Percentiles rank a stretch among this genome's conserved stretches.
Evolutionary conservation across 106 monocot species (phyloP).

Genomic region (Vanilla planifolia): DNA sequence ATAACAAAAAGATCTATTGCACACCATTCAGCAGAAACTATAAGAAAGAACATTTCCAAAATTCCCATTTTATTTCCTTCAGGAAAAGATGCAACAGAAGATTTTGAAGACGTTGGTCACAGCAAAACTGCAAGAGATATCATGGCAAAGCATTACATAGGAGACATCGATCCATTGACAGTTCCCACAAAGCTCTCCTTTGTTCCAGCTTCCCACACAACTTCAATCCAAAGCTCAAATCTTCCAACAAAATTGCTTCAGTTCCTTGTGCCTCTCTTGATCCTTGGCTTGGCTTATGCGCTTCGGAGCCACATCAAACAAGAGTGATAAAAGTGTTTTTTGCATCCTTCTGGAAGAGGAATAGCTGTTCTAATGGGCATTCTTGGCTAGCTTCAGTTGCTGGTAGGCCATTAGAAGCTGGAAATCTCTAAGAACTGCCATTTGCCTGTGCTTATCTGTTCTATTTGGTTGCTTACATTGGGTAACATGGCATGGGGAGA

Average conservation of each 20-base stretch:
- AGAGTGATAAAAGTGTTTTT: conserved; percentile 8
- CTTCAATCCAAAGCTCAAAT: neutral
- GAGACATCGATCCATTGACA: conserved; percentile 29
- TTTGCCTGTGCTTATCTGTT: too few relatives aligned
- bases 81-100: conserved; percentile 39
- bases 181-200: neutral
- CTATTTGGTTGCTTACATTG: too few relatives aligned
- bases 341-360: too few relatives aligned
- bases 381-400: too few relatives aligned
- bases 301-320: conserved; percentile 32
- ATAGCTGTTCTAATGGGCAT: too few relatives aligned
- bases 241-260: conserved; percentile 35
- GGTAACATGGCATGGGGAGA: too few relatives aligned
- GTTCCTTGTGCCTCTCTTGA: conserved; percentile 40
- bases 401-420: too few relatives aligned
- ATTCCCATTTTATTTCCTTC: too few relatives aligned
- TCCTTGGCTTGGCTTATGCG: conserved; percentile 33
- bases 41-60: too few relatives aligned
- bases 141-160: conserved; percentile 29
- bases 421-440: too few relatives aligned
- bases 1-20: too few relatives aligned
- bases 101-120: conserved; percentile 44
- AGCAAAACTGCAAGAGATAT: conserved; percentile 25
- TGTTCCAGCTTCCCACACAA: neutral
- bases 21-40: too few relatives aligned